Evolutionary conservation across 345 rosid species (phyloP).

Genomic region (Eutrema japonicum): DNA sequence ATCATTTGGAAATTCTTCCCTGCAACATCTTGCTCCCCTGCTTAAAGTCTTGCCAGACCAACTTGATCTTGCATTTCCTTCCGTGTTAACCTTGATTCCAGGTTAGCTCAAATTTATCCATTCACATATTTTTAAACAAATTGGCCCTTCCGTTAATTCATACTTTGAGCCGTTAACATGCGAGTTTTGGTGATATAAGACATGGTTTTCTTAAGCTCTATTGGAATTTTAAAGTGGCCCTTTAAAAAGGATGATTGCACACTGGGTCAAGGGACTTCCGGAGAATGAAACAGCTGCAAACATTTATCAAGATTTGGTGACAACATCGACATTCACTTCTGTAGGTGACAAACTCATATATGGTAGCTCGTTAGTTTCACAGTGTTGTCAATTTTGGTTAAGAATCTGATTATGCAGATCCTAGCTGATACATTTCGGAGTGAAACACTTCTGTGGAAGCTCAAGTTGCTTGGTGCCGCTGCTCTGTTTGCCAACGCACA

Average conservation of each 20-base stretch:
- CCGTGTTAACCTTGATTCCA: conserved; percentile 37
- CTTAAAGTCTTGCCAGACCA: conserved; percentile 56
- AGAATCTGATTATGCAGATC: conserved; percentile 53
- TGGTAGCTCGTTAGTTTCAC: conserved; percentile 18
- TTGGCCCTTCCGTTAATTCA: conserved; percentile 16
- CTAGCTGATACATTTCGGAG: conserved; percentile 56
- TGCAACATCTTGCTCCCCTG: conserved; percentile 61
- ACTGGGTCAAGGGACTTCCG: conserved; percentile 56
- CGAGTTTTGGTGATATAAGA: conserved; percentile 28
- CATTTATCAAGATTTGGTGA: conserved; percentile 53
- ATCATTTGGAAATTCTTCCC: conserved; percentile 61
- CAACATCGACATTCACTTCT: conserved; percentile 54
- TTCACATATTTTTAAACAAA: conserved; percentile 2
- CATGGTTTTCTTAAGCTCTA: conserved; percentile 20
- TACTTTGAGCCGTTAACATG: conserved; percentile 19
- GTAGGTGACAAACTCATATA: conserved; percentile 46
- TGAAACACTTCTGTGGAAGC: conserved; percentile 78
- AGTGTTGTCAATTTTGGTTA: conserved; percentile 26
- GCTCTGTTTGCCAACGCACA: conserved; percentile 66
- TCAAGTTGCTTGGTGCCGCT: conserved; percentile 65
- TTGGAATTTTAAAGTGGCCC: conserved; percentile 57
- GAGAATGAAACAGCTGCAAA: conserved; percentile 52
- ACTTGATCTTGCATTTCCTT: conserved; percentile 36
- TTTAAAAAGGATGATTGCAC: conserved; percentile 48
- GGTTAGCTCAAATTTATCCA: conserved; percentile 28